Evolutionary conservation across 371 early-diverging fungal genomes (phyloP).

Genomic region (Apophysomyces variabilis): DNA sequence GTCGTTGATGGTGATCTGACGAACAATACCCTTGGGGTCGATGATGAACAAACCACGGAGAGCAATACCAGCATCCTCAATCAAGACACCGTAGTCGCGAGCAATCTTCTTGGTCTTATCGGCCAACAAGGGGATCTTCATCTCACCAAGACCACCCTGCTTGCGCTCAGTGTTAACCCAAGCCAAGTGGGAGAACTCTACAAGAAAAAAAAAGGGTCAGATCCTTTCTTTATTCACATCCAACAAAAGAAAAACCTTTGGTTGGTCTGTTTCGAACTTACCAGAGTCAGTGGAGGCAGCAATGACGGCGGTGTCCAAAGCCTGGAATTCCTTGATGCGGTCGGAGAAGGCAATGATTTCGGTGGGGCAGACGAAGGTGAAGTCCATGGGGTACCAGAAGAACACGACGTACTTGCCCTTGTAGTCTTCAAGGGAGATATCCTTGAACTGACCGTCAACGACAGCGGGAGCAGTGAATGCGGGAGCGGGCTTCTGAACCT

Average conservation of each 20-base stretch:
- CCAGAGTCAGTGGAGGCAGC: constrained; percentile 56
- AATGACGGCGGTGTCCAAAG: constrained; percentile 60
- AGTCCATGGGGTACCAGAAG: constrained; percentile 59
- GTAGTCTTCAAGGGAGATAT: constrained; percentile 84
- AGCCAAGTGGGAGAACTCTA: constrained; percentile 56
- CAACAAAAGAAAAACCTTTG: constrained; percentile 11
- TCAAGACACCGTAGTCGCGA: constrained; percentile 70
- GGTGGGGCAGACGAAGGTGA: constrained; percentile 91
- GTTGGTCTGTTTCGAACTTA: constrained; percentile 19
- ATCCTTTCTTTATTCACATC: constrained; percentile 14
- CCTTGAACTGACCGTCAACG: constrained; percentile 79
- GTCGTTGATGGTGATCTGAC: constrained; percentile 65
- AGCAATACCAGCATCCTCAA: constrained; percentile 65
- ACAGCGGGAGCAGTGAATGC: constrained; percentile 77
- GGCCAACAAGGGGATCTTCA: constrained; percentile 74
- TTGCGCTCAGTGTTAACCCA: constrained; percentile 75
- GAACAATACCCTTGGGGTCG: constrained; percentile 68
- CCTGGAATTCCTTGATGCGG: constrained; percentile 80
- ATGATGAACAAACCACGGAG: constrained; percentile 76
- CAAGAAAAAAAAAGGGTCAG: background rate
- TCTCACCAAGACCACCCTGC: constrained; percentile 80
- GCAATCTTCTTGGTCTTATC: constrained; percentile 78
- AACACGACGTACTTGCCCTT: constrained; percentile 73
- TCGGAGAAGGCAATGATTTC: constrained; percentile 93
- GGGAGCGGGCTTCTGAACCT: constrained; percentile 64